These are phyloP conservation scores for Quercus glauca DNA, from an alignment of 306 rosid species.

Conservation along the genomic window DNA sequence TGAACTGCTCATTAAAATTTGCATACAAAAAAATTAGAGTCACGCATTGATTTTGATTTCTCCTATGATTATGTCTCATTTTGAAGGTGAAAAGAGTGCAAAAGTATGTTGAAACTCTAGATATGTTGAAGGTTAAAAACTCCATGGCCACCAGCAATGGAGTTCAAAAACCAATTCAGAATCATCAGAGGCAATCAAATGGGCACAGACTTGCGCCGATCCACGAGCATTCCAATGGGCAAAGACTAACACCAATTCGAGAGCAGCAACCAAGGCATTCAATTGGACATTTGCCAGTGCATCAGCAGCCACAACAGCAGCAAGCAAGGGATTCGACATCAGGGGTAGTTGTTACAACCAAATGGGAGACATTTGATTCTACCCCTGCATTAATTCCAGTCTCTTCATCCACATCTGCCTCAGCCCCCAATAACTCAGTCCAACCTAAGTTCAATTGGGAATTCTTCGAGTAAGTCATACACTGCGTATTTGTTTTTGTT, in stretches of 20 bases:
- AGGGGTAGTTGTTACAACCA: conserved; percentile 77
- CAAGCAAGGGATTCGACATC: conserved; percentile 43
- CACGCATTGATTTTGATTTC: conserved; percentile 5
- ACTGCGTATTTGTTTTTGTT: conserved; percentile 24
- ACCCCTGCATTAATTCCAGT: conserved; percentile 43
- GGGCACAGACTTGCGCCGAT: neutral
- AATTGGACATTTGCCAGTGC: conserved; percentile 21
- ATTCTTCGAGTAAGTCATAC: conserved; percentile 51
- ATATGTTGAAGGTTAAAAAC: conserved; percentile 71
- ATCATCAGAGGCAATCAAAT: conserved; percentile 26
- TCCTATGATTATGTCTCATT: conserved; percentile 5
- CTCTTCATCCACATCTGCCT: conserved; percentile 35
- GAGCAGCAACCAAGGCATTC: conserved; percentile 32
- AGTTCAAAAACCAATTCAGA: conserved; percentile 24
- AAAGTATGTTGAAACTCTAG: conserved; percentile 87
- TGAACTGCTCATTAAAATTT: neutral
- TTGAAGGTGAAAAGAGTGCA: conserved; percentile 92
- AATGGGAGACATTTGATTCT: conserved; percentile 90
- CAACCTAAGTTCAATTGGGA: conserved; percentile 85
- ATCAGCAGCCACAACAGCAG: conserved; percentile 16
- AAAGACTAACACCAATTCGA: neutral
- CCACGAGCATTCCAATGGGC: conserved; percentile 17
- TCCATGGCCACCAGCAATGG: conserved; percentile 43
- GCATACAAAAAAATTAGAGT: neutral
- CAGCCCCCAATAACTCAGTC: conserved; percentile 40